phyloP scores from a whole-genome alignment of 192 early-diverging fungal genomes.

The Dimargaris cristalligena region DNA sequence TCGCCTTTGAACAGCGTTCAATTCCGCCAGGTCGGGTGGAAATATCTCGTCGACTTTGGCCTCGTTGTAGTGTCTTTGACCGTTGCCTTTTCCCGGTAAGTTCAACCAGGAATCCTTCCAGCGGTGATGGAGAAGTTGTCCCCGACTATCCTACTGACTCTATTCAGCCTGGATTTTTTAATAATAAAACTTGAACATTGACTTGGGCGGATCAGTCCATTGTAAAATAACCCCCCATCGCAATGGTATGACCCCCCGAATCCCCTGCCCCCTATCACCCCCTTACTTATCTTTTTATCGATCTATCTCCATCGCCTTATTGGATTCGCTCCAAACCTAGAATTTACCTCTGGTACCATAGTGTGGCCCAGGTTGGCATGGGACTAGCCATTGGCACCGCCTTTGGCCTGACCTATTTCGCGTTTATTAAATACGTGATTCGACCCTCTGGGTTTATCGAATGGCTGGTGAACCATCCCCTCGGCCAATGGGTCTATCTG shows the following conservation, averaged over 20 bases:
- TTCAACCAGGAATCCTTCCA: not conserved
- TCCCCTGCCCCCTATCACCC: not conserved
- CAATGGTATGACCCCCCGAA: not conserved
- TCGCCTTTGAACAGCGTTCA: conserved; percentile 6
- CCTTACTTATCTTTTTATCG: not conserved
- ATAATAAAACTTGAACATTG: too few species aligned
- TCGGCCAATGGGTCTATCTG: conserved; percentile 26
- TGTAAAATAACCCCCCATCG: not conserved
- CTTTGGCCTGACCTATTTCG: conserved; percentile 41
- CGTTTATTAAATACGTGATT: conserved; percentile 18
- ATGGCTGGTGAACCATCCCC: conserved; percentile 20
- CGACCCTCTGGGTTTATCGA: conserved; percentile 24
- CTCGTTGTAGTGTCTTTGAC: conserved; percentile 13
- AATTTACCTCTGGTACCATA: conserved; percentile 60
- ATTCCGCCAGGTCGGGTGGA: conserved; percentile 17
- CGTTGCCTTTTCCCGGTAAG: conserved; percentile 32
- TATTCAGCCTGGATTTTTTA: not conserved
- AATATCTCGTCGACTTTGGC: conserved; percentile 18
- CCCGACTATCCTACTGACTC: conserved; percentile 6
- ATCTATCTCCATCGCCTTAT: not conserved
- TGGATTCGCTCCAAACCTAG: too few species aligned
- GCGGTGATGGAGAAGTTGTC: not conserved
- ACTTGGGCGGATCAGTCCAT: not conserved
- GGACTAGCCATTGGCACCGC: conserved; percentile 37
- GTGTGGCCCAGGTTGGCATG: conserved; percentile 45